A percentile compares a stretch with the other conserved stretches of the same genome.
Evolutionary conservation across 176 grass and related monocot genomes (phyloP).

Genomic region (Pontederia crassipes): DNA sequence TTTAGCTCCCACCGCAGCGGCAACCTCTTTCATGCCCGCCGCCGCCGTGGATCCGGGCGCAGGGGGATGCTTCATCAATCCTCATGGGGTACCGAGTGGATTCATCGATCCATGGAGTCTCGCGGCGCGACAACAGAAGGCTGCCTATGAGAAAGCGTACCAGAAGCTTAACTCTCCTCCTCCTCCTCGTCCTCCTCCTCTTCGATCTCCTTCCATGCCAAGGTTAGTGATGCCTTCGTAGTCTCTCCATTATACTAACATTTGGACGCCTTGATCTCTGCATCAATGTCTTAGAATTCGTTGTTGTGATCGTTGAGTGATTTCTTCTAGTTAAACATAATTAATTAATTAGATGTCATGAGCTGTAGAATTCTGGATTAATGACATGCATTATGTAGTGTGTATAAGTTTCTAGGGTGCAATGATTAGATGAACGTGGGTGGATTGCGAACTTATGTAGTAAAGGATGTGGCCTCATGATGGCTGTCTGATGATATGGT

Average conservation of each 20-base stretch:
- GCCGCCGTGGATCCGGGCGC: too few species aligned
- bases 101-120: constrained; percentile 92
- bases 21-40: too few species aligned
- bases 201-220: not conserved
- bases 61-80: too few species aligned
- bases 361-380: too few species aligned
- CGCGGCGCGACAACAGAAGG: constrained; percentile 86
- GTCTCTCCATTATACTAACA: too few species aligned
- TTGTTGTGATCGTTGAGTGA: too few species aligned
- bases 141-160: constrained; percentile 51
- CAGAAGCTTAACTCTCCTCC: not conserved
- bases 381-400: too few species aligned
- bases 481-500: not conserved
- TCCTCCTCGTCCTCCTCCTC: not conserved
- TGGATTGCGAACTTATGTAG: not conserved
- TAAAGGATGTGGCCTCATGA: not conserved
- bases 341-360: too few species aligned
- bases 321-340: too few species aligned
- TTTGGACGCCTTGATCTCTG: too few species aligned
- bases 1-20: too few species aligned
- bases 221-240: constrained; percentile 2
- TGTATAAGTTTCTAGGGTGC: not conserved
- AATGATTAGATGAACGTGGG: not conserved
- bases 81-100: not conserved
- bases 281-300: too few species aligned